Percentiles rank a stretch among this genome's conserved stretches.
Conservation (phyloP, 1,284 basidiomycete species). For the Flammula alnicola region DNA sequence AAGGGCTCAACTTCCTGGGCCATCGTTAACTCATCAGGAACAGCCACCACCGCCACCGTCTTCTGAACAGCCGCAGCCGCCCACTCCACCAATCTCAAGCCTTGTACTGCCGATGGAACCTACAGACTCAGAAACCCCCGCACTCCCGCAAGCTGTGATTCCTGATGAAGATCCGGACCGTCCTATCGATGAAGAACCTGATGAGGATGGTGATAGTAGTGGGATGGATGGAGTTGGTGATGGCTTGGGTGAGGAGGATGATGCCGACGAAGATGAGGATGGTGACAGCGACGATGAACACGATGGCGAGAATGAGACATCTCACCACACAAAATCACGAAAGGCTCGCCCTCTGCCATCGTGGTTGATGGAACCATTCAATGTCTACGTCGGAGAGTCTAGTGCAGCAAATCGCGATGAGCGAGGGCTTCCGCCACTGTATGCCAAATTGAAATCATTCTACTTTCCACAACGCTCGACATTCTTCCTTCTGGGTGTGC, state of each 20-base stretch:
- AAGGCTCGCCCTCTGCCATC: background rate
- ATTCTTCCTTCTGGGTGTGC: constrained; percentile 16
- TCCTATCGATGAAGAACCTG: background rate
- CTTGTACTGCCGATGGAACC: background rate
- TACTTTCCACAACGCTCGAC: constrained; percentile 20
- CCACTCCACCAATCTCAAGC: background rate
- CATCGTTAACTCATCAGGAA: no score
- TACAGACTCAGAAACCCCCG: background rate
- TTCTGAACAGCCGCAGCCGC: no score
- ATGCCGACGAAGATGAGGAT: background rate
- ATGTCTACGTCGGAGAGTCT: constrained; percentile 6
- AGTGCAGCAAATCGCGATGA: constrained; percentile 8
- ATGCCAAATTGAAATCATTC: constrained; percentile 17
- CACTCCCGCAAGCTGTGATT: background rate
- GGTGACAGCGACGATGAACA: background rate
- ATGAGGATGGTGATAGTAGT: no score
- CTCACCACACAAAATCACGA: background rate
- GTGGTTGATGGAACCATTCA: background rate
- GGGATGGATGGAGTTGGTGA: background rate
- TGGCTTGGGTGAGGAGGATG: background rate
- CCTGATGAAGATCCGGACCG: background rate
- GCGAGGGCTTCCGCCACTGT: constrained; percentile 20
- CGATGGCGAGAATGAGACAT: no score
- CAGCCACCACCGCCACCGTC: no score
- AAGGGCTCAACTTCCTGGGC: no score